Evolutionary conservation across 352 stramenopile genomes (phyloP), one percentile per base, ranked within the genome.

Genomic region (Globisporangium mamillatum): DNA sequence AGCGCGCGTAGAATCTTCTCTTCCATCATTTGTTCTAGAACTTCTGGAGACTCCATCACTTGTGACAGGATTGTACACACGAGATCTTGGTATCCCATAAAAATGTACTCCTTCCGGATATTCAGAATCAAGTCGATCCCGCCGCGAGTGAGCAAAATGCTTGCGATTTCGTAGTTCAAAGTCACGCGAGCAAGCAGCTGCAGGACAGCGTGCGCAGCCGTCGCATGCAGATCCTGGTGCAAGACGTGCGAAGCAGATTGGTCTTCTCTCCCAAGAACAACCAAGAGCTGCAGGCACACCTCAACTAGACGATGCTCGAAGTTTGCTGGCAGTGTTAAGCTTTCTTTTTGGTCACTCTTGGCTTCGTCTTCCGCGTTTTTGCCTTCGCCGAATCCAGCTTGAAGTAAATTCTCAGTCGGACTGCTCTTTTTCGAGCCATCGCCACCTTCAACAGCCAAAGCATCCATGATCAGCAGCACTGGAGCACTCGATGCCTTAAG

Each of bases 11-110:
- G 59, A 74, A 96, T 94, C 62, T 92, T 94, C 14, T 94, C 87
- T 69, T 95, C 86, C 86, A 95, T 95, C 69, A 88, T 88, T 34
- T 89, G 81, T 68, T 95, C 77, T n/a, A 96, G 67, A 7, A 95
- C 84, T 64, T 93, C 82, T 3, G 89, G 89, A 4, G 88, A 95
- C 66, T 95, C 87, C 32, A 96, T 71, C 8, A 86, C 72, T 54
- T 94, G 87, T 16, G 84, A 89, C 3, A 96, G 65, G 22, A 96
- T 66, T 16, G 77, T 75, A 18, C 81, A 82, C 0, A 86, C 92
- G 32, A 96, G 50, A 36, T 96, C 83, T 63, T 86, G 81, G 58
- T 94, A 96, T 12, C 84, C 84, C 12, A 63, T 44, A 41, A 95
- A 96, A 34, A 82, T 72, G 20, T 74, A 72, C 32, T 59, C 67